Percentiles rank a stretch among this genome's conserved stretches.
phyloP scores from a whole-genome alignment of 495 filamentous ascomycete genomes.

The Parachaetomium inaequale region DNA sequence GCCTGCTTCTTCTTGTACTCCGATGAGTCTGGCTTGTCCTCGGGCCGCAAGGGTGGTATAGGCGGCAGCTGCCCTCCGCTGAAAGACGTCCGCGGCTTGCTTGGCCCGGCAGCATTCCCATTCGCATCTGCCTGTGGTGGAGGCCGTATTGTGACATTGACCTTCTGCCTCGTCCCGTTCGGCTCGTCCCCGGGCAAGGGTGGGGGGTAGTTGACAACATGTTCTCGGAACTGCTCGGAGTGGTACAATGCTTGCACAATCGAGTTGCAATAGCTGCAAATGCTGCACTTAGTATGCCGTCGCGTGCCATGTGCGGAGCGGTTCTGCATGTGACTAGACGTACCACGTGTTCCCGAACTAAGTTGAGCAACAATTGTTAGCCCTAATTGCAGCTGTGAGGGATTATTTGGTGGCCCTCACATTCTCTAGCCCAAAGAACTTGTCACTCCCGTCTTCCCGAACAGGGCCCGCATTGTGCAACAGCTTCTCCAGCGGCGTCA shows the following conservation, averaged over 20 bases:
- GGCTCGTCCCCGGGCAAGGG: conserved; percentile 44
- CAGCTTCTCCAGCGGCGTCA: conserved; percentile 80
- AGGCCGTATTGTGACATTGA: conserved; percentile 49
- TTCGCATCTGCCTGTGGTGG: conserved; percentile 43
- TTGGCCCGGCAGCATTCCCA: conserved; percentile 33
- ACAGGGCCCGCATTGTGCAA: conserved; percentile 74
- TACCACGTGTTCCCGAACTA: conserved; percentile 99
- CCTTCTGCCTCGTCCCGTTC: conserved; percentile 43
- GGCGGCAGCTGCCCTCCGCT: conserved; percentile 38
- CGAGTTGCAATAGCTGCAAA: conserved; percentile 91
- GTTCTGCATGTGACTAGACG: conserved; percentile 13
- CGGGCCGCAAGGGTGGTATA: conserved; percentile 43
- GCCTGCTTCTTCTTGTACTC: conserved; percentile 97
- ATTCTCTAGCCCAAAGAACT: conserved; percentile 98
- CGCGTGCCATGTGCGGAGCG: not conserved
- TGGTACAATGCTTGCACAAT: conserved; percentile 96
- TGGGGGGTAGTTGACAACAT: conserved; percentile 88
- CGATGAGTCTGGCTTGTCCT: conserved; percentile 78
- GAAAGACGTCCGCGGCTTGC: conserved; percentile 45
- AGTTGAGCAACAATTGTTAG: conserved; percentile 19
- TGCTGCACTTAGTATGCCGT: not conserved
- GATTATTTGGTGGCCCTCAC: conserved; percentile 50
- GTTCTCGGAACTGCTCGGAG: conserved; percentile 90
- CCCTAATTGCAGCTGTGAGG: conserved; percentile 7
- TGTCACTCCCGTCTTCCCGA: conserved; percentile 87